phyloP scores from a whole-genome alignment of 257 asterid genomes.

The Nicotiana paniculata region DNA sequence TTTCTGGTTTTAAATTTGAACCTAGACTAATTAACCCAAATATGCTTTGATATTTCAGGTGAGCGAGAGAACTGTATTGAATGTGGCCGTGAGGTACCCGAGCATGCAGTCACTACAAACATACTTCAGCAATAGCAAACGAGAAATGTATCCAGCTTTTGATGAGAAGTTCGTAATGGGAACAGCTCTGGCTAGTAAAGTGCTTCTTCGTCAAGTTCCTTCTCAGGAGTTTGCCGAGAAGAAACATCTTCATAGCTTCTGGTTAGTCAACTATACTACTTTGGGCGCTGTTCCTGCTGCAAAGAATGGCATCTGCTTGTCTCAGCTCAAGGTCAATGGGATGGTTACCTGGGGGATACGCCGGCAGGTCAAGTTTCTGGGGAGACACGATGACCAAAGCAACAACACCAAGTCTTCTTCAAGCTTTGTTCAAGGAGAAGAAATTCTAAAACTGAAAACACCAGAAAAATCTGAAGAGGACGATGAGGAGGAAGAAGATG shows the following conservation, averaged over 20 bases:
- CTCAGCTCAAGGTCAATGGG: constrained; percentile 52
- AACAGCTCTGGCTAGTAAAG: constrained; percentile 43
- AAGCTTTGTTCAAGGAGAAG: constrained; percentile 36
- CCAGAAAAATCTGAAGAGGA: constrained; percentile 7
- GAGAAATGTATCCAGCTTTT: constrained; percentile 71
- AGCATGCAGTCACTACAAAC: constrained; percentile 58
- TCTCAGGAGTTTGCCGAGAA: constrained; percentile 36
- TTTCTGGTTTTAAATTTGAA: neutral
- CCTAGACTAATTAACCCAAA: neutral
- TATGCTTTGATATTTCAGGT: constrained; percentile 35
- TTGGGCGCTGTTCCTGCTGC: constrained; percentile 5
- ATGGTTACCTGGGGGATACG: constrained; percentile 82
- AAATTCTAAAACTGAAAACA: constrained; percentile 13
- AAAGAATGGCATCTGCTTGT: constrained; percentile 37
- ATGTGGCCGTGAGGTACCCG: constrained; percentile 63
- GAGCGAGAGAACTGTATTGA: constrained; percentile 58
- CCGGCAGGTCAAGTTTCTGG: constrained; percentile 69
- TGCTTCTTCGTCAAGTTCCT: constrained; percentile 50
- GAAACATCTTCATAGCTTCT: constrained; percentile 52
- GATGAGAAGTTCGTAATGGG: constrained; percentile 88
- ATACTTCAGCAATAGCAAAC: constrained; percentile 49
- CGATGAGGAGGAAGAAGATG: constrained; percentile 18
- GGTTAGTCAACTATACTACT: constrained; percentile 37
- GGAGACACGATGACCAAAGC: constrained; percentile 50
- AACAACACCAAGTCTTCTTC: constrained; percentile 36